Conservation (phyloP, 371 early-diverging fungal genomes). For the Amoeboaphelidium protococcarum region DNA sequence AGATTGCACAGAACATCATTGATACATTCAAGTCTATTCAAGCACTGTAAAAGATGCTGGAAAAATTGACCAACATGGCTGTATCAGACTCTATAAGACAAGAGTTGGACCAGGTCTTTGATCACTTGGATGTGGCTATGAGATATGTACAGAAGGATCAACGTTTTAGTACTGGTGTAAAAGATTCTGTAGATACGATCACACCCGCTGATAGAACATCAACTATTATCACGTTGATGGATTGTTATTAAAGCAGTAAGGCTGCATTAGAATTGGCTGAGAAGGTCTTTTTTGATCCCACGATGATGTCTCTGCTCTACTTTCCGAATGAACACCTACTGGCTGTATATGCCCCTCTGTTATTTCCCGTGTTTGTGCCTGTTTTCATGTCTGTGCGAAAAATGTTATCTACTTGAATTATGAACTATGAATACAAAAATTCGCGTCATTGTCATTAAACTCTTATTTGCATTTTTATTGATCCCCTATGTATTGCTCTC, state of each 20-base stretch:
- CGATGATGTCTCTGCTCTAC: slow-evolving; percentile 83
- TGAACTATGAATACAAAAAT: no score
- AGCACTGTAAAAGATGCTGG: no score
- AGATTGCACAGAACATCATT: no score
- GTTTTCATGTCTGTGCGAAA: slow-evolving; percentile 2
- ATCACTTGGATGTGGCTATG: neutral
- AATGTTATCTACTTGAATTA: no score
- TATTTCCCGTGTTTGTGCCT: slow-evolving; percentile 57
- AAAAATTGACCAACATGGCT: slow-evolving; percentile 26
- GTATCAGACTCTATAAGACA: slow-evolving; percentile 12
- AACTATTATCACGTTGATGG: slow-evolving; percentile 6
- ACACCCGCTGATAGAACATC: neutral
- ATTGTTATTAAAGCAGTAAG: slow-evolving; percentile 24
- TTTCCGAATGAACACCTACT: slow-evolving; percentile 90
- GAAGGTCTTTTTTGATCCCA: slow-evolving; percentile 79
- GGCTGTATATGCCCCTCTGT: slow-evolving; percentile 88
- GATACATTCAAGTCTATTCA: no score
- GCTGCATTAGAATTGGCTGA: slow-evolving; percentile 40
- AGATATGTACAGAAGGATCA: neutral
- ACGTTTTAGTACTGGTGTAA: neutral
- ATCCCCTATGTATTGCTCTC: no score
- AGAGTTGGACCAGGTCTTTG: slow-evolving; percentile 6
- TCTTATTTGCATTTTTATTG: no score
- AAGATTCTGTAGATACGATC: slow-evolving; percentile 8
- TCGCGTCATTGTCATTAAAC: no score